Conservation (phyloP, 148 eudicot species). For the Fagopyrum tataricum region DNA sequence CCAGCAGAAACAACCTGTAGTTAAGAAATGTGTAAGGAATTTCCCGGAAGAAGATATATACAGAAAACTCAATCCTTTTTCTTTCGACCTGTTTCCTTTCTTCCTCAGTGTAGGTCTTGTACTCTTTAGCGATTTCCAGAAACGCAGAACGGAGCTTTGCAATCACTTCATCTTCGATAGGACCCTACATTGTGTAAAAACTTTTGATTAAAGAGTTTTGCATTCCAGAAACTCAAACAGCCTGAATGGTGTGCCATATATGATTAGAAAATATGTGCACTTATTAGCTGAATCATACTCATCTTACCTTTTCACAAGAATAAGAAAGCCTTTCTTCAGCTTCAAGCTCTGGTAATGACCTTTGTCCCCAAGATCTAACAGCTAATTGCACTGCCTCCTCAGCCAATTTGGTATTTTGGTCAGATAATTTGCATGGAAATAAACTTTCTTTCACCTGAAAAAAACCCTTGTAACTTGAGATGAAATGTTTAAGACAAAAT, state of each 20-base stretch:
- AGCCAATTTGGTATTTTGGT: slow-evolving; percentile 42
- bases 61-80: neutral
- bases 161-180: slow-evolving; percentile 85
- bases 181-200: slow-evolving; percentile 52
- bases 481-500: neutral
- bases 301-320: slow-evolving; percentile 87
- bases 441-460: slow-evolving; percentile 83
- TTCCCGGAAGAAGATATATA: neutral
- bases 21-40: slow-evolving; percentile 14
- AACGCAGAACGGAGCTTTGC: slow-evolving; percentile 69
- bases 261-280: neutral
- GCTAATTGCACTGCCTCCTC: slow-evolving; percentile 89
- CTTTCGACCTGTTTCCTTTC: slow-evolving; percentile 65
- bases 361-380: slow-evolving; percentile 75
- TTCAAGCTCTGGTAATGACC: slow-evolving; percentile 89
- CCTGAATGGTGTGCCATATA: neutral
- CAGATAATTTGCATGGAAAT: slow-evolving; percentile 75
- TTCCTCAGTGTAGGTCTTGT: slow-evolving; percentile 66
- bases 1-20: slow-evolving; percentile 85
- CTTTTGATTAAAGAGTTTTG: neutral
- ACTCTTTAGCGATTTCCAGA: slow-evolving; percentile 64
- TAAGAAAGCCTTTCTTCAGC: slow-evolving; percentile 92
- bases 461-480: slow-evolving; percentile 5
- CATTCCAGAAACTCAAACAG: neutral
- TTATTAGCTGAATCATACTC: neutral